Evolutionary conservation across 257 asterid genomes (phyloP).

Genomic region (Oldenlandia corymbosa): DNA sequence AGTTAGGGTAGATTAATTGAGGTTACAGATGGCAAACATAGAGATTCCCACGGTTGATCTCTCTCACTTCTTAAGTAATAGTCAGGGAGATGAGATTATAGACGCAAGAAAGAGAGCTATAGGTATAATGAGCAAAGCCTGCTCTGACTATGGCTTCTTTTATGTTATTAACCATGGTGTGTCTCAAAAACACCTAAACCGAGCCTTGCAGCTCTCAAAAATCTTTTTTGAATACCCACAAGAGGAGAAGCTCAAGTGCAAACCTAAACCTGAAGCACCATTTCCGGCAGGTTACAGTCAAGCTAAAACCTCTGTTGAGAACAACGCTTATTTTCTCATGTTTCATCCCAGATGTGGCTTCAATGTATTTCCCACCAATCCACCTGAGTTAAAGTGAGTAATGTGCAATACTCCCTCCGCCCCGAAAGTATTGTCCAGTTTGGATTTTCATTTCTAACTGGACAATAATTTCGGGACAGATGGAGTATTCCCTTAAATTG

Average conservation of each 20-base stretch:
- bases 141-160: constrained; percentile 37
- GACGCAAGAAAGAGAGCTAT: constrained; percentile 20
- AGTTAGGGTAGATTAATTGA: no score
- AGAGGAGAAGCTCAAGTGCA: constrained; percentile 30
- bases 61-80: constrained; percentile 25
- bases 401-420: no score
- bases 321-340: constrained; percentile 38
- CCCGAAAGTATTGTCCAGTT: no score
- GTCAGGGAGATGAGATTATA: constrained; percentile 15
- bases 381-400: constrained; percentile 22
- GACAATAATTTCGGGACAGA: no score
- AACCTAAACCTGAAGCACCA: constrained; percentile 20
- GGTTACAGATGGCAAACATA: constrained; percentile 8
- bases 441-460: no score
- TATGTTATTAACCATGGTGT: constrained; percentile 33
- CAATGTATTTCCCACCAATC: constrained; percentile 20
- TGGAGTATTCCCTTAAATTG: no score
- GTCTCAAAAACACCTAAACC: constrained; percentile 31
- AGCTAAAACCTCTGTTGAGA: constrained; percentile 25
- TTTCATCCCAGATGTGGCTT: constrained; percentile 28
- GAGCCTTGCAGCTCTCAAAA: constrained; percentile 30
- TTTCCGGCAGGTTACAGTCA: constrained; percentile 40
- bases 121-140: constrained; percentile 23
- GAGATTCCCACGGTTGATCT: constrained; percentile 38
- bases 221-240: constrained; percentile 26